phyloP scores from a whole-genome alignment of 2,329 filamentous ascomycete species.

The Cucurbitaria berberidis region DNA sequence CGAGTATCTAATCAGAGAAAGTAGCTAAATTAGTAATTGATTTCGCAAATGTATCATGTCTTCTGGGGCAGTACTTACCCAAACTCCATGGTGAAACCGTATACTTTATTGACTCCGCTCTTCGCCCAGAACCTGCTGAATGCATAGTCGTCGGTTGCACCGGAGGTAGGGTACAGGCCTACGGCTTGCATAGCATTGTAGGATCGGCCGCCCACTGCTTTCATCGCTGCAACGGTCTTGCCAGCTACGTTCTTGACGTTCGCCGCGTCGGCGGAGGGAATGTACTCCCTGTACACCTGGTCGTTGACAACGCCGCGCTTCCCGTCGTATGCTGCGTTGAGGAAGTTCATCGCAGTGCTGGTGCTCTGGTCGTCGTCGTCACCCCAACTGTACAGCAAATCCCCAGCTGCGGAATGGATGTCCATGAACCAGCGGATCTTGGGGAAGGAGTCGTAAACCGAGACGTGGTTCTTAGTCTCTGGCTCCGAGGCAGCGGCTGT shows the following conservation, averaged over 20 bases:
- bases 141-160: constrained; percentile 49
- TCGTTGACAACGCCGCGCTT: constrained; percentile 57
- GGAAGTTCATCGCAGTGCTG: constrained; percentile 58
- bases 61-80: no score
- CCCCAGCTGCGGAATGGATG: constrained; percentile 61
- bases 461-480: constrained; percentile 62
- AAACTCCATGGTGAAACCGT: constrained; percentile 50
- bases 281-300: constrained; percentile 60
- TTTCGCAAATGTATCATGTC: no score
- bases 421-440: constrained; percentile 65
- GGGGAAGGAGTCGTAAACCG: constrained; percentile 58
- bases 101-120: constrained; percentile 47
- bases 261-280: constrained; percentile 42
- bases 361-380: constrained; percentile 60
- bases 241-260: constrained; percentile 44
- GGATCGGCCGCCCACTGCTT: constrained; percentile 45
- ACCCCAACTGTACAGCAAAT: constrained; percentile 64
- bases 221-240: constrained; percentile 44
- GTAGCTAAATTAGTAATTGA: no score
- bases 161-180: constrained; percentile 48
- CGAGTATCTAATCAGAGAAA: constrained; percentile 35
- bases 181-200: constrained; percentile 44
- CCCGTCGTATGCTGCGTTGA: constrained; percentile 59
- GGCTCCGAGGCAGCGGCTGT: constrained; percentile 61
- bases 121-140: constrained; percentile 47